Base-by-base conservation (phyloP, 1,139 yeast genomes). In the Pichia sp. region DNA sequence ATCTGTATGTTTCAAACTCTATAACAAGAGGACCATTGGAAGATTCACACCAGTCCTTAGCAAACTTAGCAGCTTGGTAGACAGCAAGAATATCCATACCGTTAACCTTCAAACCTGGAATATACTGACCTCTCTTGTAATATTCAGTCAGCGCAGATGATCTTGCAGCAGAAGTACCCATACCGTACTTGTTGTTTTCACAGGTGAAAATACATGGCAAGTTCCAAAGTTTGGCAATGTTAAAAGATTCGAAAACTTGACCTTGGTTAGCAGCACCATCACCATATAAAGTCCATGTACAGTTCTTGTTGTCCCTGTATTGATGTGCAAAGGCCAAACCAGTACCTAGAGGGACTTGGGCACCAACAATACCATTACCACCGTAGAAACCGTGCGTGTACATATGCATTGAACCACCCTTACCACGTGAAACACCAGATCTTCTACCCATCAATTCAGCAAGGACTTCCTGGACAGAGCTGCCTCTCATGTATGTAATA, bases 371-470 rank as follows among this genome's bases (percentile, higher is more conserved):
- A 79, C 99, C 99, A 76, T 93, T 93, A 76, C 99, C 99, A 71
- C 99, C 99, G 75, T 87, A 93, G 79, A 93, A 93, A 59, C 95
- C 93, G 50, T 86, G 85, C 54, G 96, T 89, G 73, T 87, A 93
- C 93, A 93, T 89, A 78, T 93, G 99, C 99, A 93, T 93, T 61
- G 99, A 93, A 65, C 99, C 99, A 76, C 99, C 99, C 76, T 93
- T 93, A 77, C 99, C 99, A 75, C 78, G 86, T 47, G 97, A 87
- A 60, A 89, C 95, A 77, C 99, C 99, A 56, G 86, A 76, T 77
- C 97, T 85, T 77, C 87, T 88, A 67, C 99, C 99, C 92, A 93
- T 87, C 74, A 93, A 80, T 76, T 93, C 99, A 59, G 96, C 98
- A 66, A 95, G 78, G 59, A 93, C 95, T 58, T 82, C 85, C 74